Base-by-base conservation (phyloP, 345 rosid genomes). In the Eucalyptus cloeziana region DNA sequence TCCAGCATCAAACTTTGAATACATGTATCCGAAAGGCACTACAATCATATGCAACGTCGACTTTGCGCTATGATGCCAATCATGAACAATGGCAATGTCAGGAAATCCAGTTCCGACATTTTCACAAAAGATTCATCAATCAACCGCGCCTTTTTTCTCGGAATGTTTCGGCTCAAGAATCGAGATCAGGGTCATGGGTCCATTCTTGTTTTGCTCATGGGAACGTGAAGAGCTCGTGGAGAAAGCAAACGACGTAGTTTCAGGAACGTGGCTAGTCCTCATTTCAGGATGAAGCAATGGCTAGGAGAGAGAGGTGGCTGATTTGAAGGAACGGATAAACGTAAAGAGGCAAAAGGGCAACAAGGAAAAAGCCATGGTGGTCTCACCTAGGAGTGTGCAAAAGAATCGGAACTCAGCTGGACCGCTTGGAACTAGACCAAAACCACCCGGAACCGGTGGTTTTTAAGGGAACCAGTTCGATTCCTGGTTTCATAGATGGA, bases 361-460 rank as follows among this genome's bases (percentile, higher is more conserved):
- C 13, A 25, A 76, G 24, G 85, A 44, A 76, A 76, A 40, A 21
- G 30, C 15, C 15, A 40, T 21, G 85, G 43, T 22, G 30, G 30
- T 21, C 21, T 47, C 13, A 40, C 24, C 6, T 8, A 21, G 25
- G 25, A 21, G 58, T 8, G 10, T 3, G 25, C 10, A 52, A 52
- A 52, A 7, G 25, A 52, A 52, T 52, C 0, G 2, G 21, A 10
- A 49, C 2, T 1, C 10, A 52, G 1, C 10, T 1, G 4, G 8
- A 52, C 10, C 10, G 2, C 10, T 52, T 52, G 10, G 2, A 52
- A 52, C 24, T 0, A 0, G 2, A 52, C 24, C 22, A 19, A 52
- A 17, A 19, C 2, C 24, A 52, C 24, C 0, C 10, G 1, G 1
- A 52, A 17, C 1, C 56, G 1, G 2, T 52, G 9, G 4, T 52